Percentiles rank a stretch among this genome's conserved stretches.
These are phyloP conservation scores for Syzygium aqueum DNA, from an alignment of 345 rosid species.

Conservation along the genomic window DNA sequence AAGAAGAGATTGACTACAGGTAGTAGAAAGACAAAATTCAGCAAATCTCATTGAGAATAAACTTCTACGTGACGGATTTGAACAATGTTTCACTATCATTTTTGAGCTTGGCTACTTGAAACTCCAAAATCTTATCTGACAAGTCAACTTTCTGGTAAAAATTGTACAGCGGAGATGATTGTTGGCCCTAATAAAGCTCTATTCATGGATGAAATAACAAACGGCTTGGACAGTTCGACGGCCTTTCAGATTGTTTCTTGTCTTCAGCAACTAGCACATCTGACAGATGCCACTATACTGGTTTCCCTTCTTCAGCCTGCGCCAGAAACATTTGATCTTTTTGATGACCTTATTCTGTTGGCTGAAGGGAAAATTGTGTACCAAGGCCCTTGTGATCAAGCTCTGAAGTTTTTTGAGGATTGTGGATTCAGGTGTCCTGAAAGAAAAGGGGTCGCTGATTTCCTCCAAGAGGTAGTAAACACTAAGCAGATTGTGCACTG, in stretches of 20 bases:
- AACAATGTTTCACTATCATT: not conserved
- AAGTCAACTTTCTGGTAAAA: not conserved
- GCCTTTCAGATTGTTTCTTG: constrained; percentile 49
- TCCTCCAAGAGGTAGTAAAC: constrained; percentile 44
- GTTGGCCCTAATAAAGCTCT: constrained; percentile 57
- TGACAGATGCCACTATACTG: constrained; percentile 43
- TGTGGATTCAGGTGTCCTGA: constrained; percentile 57
- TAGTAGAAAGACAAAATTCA: not conserved
- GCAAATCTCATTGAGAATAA: not conserved
- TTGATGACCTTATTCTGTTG: constrained; percentile 53
- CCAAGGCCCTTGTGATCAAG: constrained; percentile 37
- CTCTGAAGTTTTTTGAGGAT: constrained; percentile 36
- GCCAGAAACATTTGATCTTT: constrained; percentile 52
- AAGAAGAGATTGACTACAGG: constrained; percentile 45
- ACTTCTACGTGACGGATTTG: not conserved
- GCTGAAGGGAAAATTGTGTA: constrained; percentile 53
- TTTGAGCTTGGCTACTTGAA: not conserved
- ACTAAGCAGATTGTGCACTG: not conserved
- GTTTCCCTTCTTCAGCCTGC: constrained; percentile 69
- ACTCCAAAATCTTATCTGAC: not conserved
- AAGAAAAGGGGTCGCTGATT: constrained; percentile 58
- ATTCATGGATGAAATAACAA: constrained; percentile 68
- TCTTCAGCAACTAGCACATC: constrained; percentile 49
- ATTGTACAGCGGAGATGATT: constrained; percentile 53
- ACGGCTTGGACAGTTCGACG: constrained; percentile 64